Percentiles rank a stretch among this genome's conserved stretches.
Conservation (phyloP, 2,329 filamentous ascomycete genomes). For the Scopulariopsis brevicaulis region DNA sequence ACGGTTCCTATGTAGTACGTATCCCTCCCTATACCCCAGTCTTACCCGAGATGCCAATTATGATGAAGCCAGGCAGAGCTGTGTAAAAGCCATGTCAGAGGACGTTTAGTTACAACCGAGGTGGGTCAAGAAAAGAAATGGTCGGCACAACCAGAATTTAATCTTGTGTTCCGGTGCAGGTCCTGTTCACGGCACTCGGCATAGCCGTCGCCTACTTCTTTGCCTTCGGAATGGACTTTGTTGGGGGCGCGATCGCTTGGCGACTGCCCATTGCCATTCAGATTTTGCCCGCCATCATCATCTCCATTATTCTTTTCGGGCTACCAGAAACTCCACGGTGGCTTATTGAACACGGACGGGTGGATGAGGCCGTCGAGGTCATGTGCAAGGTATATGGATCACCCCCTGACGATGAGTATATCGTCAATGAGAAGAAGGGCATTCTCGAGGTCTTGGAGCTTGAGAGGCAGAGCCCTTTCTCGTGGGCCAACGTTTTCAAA, state of each 20-base stretch:
- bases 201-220: constrained; percentile 34
- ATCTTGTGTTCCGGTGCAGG: not conserved
- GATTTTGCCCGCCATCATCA: constrained; percentile 22
- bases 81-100: constrained; percentile 37
- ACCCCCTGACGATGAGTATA: constrained; percentile 1
- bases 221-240: constrained; percentile 17
- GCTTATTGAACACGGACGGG: constrained; percentile 22
- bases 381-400: constrained; percentile 17
- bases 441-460: constrained; percentile 30
- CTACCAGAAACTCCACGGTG: constrained; percentile 28
- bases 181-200: constrained; percentile 35
- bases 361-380: constrained; percentile 19
- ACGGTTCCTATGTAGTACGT: constrained; percentile 35
- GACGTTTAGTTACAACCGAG: constrained; percentile 38
- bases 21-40: not conserved
- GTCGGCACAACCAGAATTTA: too few relatives aligned
- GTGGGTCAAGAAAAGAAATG: constrained; percentile 8
- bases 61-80: constrained; percentile 31
- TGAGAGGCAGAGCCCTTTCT: constrained; percentile 15
- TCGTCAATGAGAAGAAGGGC: not conserved
- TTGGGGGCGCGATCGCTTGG: constrained; percentile 28
- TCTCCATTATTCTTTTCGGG: constrained; percentile 15
- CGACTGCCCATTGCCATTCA: constrained; percentile 38
- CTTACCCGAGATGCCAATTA: not conserved
- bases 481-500: constrained; percentile 7